Evolutionary conservation across 495 filamentous ascomycete species (phyloP).

Genomic region (Rhypophila decipiens): DNA sequence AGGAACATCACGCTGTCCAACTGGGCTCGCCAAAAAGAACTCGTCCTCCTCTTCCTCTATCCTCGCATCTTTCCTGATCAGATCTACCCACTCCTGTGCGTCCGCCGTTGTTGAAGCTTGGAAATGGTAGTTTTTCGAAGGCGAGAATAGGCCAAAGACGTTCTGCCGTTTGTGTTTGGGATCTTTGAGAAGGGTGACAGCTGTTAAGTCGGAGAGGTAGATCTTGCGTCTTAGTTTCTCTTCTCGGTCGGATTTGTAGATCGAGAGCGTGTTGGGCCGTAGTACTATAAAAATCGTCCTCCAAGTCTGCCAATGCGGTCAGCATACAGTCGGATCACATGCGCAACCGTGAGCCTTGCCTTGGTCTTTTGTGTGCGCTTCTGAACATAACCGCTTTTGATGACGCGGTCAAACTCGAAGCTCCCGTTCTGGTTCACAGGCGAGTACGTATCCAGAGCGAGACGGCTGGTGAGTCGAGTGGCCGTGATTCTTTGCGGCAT

Average conservation of each 20-base stretch:
- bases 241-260: slow-evolving; percentile 89
- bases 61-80: slow-evolving; percentile 71
- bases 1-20: slow-evolving; percentile 34
- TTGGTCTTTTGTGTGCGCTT: slow-evolving; percentile 92
- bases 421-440: slow-evolving; percentile 93
- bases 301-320: slow-evolving; percentile 57
- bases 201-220: slow-evolving; percentile 81
- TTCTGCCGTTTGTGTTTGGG: slow-evolving; percentile 73
- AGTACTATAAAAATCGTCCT: slow-evolving; percentile 86
- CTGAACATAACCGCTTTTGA: slow-evolving; percentile 78
- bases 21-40: slow-evolving; percentile 61
- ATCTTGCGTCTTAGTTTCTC: slow-evolving; percentile 84
- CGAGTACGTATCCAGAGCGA: slow-evolving; percentile 24
- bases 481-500: slow-evolving; percentile 13
- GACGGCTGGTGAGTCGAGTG: slow-evolving; percentile 11
- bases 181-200: slow-evolving; percentile 80
- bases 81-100: slow-evolving; percentile 78
- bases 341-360: slow-evolving; percentile 46
- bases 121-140: slow-evolving; percentile 85
- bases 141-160: slow-evolving; percentile 90
- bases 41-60: slow-evolving; percentile 83
- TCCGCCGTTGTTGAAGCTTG: slow-evolving; percentile 67
- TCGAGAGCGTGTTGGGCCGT: slow-evolving; percentile 85
- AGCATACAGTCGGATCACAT: slow-evolving; percentile 4
- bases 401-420: slow-evolving; percentile 87